A percentile compares a stretch with the other conserved stretches of the same genome.
Conservation (phyloP, 257 asterid genomes). For the Solanum lycopersicoides region DNA sequence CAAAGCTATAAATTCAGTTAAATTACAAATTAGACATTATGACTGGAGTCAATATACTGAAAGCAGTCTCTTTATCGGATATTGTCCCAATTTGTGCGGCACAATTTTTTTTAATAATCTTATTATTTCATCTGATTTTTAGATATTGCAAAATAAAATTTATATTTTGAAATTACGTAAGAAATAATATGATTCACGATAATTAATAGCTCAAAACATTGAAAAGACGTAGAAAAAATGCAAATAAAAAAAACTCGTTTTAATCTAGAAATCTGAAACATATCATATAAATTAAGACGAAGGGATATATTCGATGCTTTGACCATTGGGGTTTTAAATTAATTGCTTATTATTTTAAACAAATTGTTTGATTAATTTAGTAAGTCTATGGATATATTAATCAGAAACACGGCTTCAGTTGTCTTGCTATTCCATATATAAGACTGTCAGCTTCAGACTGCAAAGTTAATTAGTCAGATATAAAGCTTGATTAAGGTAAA, state of each 20-base stretch:
- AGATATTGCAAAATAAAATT: neutral
- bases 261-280: too few species aligned
- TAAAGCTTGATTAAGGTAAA: neutral
- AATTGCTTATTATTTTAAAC: too few species aligned
- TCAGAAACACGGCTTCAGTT: neutral
- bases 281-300: too few species aligned
- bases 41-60: neutral
- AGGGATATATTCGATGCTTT: too few species aligned
- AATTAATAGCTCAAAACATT: neutral
- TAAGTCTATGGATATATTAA: neutral
- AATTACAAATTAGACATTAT: neutral
- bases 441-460: neutral
- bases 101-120: too few species aligned
- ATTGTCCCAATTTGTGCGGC: rapidly evolving
- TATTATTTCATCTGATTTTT: neutral
- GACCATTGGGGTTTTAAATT: too few species aligned
- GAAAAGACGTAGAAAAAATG: neutral
- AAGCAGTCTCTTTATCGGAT: neutral
- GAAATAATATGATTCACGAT: neutral
- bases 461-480: neutral
- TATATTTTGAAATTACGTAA: neutral
- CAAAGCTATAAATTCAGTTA: neutral
- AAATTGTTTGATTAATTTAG: neutral
- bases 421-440: neutral
- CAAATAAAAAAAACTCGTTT: neutral